phyloP scores from a whole-genome alignment of 768 basidiomycete genomes.

The Coprinopsis sp. region DNA sequence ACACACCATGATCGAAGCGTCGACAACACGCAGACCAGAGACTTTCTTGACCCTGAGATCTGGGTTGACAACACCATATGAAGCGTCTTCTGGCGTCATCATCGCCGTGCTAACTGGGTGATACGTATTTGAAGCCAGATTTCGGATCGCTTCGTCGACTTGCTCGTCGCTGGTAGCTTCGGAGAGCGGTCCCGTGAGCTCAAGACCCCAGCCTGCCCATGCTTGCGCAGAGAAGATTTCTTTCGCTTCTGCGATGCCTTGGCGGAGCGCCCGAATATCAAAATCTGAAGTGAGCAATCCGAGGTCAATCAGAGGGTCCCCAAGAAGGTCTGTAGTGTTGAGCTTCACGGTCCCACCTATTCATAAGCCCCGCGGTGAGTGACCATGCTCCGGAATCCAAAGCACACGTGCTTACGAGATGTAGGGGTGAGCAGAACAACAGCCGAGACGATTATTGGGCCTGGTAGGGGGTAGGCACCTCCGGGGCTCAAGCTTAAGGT shows the following conservation, averaged over 20 bases:
- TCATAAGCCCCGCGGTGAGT: background rate
- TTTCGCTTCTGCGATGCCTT: conserved; percentile 14
- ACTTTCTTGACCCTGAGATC: conserved; percentile 33
- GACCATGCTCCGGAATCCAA: background rate
- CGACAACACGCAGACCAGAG: conserved; percentile 31
- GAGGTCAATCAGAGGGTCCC: conserved; percentile 22
- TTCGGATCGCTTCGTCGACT: conserved; percentile 2
- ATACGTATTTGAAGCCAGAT: background rate
- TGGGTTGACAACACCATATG: conserved; percentile 32
- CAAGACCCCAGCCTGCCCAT: conserved; percentile 15
- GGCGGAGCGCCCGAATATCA: conserved; percentile 19
- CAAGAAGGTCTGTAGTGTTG: conserved; percentile 14
- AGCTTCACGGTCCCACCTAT: background rate
- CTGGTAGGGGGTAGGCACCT: conserved; percentile 6
- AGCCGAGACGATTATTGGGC: background rate
- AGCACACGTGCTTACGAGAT: conserved; percentile 3
- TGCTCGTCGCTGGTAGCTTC: conserved; percentile 3
- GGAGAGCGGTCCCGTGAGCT: conserved; percentile 5
- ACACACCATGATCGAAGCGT: conserved; percentile 32
- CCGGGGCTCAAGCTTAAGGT: conserved; percentile 1
- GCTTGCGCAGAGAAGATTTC: conserved; percentile 16
- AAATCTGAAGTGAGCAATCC: conserved; percentile 17
- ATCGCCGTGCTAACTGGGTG: conserved; percentile 24
- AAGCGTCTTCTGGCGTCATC: conserved; percentile 25
- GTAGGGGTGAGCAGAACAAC: conserved; percentile 3